Conservation (phyloP, 208 protist species). For the Leishmania tarentolae region DNA sequence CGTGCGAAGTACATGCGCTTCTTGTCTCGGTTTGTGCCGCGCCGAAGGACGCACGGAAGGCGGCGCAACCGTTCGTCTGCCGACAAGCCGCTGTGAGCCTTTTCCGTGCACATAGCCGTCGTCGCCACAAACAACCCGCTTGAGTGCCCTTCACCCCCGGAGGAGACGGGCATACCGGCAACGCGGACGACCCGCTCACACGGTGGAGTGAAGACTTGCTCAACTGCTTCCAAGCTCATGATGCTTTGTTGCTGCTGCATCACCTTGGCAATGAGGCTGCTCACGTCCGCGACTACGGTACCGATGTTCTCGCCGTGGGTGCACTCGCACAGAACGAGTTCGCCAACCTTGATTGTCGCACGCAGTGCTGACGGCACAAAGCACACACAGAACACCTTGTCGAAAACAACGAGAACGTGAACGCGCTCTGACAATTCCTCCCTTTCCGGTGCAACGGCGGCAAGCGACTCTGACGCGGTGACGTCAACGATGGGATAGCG, state of each 20-base stretch:
- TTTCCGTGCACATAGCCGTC: slow-evolving; percentile 19
- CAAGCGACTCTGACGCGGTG: neutral
- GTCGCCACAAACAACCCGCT: slow-evolving; percentile 4
- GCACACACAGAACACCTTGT: slow-evolving; percentile 60
- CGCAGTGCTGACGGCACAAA: slow-evolving; percentile 51
- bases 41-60: slow-evolving; percentile 62
- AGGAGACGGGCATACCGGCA: neutral
- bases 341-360: slow-evolving; percentile 45
- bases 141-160: neutral
- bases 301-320: slow-evolving; percentile 53
- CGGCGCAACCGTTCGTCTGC: slow-evolving; percentile 42
- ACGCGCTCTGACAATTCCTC: slow-evolving; percentile 8
- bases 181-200: neutral
- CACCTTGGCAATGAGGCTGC: slow-evolving; percentile 29
- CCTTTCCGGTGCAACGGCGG: neutral
- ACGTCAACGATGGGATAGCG: neutral
- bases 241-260: neutral
- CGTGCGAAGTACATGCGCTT: slow-evolving; percentile 75
- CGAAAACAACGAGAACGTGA: slow-evolving; percentile 69
- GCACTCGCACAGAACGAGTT: slow-evolving; percentile 69
- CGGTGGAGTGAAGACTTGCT: slow-evolving; percentile 3
- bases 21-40: slow-evolving; percentile 80
- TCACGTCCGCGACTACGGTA: slow-evolving; percentile 56
- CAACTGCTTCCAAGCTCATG: neutral
- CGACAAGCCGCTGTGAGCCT: slow-evolving; percentile 18